phyloP scores from a whole-genome alignment of 1,284 basidiomycete genomes.

The Exobasidium rhododendri region DNA sequence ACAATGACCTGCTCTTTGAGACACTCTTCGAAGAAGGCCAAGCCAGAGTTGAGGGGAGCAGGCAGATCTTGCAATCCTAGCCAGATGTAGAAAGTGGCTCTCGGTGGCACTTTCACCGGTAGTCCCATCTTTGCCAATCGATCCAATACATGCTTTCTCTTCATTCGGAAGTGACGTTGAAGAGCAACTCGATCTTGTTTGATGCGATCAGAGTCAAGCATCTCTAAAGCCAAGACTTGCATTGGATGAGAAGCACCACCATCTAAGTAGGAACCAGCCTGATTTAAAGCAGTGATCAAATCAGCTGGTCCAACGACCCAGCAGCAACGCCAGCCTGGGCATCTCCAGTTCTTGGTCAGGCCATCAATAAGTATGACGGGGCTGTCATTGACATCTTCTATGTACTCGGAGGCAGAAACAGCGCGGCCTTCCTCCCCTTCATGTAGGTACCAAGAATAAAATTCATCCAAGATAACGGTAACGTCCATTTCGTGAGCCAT shows the following conservation, averaged over 20 bases:
- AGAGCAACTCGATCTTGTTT: constrained; percentile 66
- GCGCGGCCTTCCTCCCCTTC: constrained; percentile 72
- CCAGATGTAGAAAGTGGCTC: constrained; percentile 69
- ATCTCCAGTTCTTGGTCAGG: constrained; percentile 73
- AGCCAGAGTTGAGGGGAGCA: constrained; percentile 76
- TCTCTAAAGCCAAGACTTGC: constrained; percentile 40
- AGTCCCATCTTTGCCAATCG: constrained; percentile 69
- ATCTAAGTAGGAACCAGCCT: constrained; percentile 40
- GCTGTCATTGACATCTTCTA: constrained; percentile 79
- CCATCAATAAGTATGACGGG: constrained; percentile 83
- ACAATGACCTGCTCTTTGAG: constrained; percentile 86
- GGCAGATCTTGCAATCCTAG: constrained; percentile 75
- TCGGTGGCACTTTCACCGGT: constrained; percentile 27
- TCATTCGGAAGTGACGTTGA: constrained; percentile 72
- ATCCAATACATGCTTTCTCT: constrained; percentile 81
- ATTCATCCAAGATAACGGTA: constrained; percentile 85
- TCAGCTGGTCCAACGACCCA: constrained; percentile 72
- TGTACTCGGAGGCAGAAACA: constrained; percentile 75
- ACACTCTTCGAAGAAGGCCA: constrained; percentile 91
- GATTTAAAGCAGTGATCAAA: constrained; percentile 39
- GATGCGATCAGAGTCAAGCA: constrained; percentile 61
- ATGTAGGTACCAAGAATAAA: constrained; percentile 84
- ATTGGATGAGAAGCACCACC: constrained; percentile 39
- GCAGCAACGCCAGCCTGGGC: constrained; percentile 78
- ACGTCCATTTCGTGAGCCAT: constrained; percentile 68